Percentiles rank a stretch among this genome's conserved stretches.
These are phyloP conservation scores for Chaetomium strumarium DNA, from an alignment of 2,329 filamentous ascomycete species.

Conservation along the genomic window DNA sequence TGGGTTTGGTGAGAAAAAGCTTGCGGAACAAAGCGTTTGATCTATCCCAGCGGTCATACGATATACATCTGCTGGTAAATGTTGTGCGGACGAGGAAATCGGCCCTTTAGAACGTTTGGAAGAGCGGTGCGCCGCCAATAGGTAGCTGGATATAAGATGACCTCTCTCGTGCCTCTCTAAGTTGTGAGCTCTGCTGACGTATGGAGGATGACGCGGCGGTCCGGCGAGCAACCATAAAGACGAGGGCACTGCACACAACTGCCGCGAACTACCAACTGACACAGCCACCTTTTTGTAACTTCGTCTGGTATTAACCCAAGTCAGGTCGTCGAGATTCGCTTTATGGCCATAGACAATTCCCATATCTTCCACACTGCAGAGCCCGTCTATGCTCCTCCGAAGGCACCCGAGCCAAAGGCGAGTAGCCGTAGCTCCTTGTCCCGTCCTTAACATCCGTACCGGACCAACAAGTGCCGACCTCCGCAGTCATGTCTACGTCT, in stretches of 20 bases:
- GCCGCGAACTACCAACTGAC: not conserved
- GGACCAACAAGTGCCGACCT: not conserved
- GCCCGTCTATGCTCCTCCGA: not conserved
- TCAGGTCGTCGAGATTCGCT: slow-evolving; percentile 1
- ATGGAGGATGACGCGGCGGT: slow-evolving; percentile 11
- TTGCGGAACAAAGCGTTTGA: slow-evolving; percentile 10
- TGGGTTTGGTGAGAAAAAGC: slow-evolving; percentile 6
- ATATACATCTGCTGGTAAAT: not conserved
- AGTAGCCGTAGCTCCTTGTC: not conserved
- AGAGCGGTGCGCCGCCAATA: not conserved
- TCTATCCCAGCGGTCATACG: not conserved
- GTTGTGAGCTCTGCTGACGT: slow-evolving; percentile 8
- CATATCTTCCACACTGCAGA: not conserved
- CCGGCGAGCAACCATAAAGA: not conserved
- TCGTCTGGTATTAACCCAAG: slow-evolving; percentile 12
- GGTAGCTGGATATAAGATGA: slow-evolving; percentile 2
- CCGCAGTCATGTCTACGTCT: not conserved
- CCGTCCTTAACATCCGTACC: not conserved
- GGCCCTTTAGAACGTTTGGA: not conserved
- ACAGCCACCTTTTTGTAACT: not conserved
- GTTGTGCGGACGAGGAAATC: not conserved
- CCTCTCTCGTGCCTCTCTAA: no score
- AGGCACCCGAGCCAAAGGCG: not conserved
- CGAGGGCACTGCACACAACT: not conserved
- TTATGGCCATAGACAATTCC: not conserved